These are phyloP conservation scores for Solanum rostratum DNA, from an alignment of 257 asterid genomes.

Conservation along the genomic window DNA sequence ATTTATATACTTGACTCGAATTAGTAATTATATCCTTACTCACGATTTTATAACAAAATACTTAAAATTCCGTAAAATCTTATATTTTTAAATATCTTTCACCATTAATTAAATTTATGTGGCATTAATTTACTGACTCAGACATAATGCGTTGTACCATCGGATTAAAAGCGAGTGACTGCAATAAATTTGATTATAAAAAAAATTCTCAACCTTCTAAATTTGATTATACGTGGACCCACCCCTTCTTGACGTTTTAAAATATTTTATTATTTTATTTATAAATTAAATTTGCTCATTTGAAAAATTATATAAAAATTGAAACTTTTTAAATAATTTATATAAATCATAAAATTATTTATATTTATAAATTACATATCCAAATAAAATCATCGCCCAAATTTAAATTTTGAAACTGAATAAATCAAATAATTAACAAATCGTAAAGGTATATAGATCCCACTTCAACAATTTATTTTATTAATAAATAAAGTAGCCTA, in stretches of 20 bases:
- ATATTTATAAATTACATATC: not conserved
- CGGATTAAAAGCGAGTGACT: too few species aligned
- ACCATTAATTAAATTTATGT: too few species aligned
- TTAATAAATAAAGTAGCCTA: not conserved
- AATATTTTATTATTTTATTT: not conserved
- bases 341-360: not conserved
- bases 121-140: too few species aligned
- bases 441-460: not conserved
- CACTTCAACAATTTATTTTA: not conserved
- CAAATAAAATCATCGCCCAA: not conserved
- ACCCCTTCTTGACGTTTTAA: not conserved
- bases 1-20: too few species aligned
- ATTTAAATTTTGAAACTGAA: not conserved
- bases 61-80: too few species aligned
- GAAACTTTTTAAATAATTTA: not conserved
- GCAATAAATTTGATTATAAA: too few species aligned
- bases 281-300: not conserved
- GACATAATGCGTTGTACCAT: too few species aligned
- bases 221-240: too few species aligned
- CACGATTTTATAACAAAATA: too few species aligned
- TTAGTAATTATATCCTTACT: too few species aligned
- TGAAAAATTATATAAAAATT: not conserved
- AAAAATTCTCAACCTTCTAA: too few species aligned
- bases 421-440: not conserved
- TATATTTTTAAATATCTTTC: too few species aligned